Conservation (phyloP, 2,329 filamentous ascomycete genomes). For the Penicillium sp. region DNA sequence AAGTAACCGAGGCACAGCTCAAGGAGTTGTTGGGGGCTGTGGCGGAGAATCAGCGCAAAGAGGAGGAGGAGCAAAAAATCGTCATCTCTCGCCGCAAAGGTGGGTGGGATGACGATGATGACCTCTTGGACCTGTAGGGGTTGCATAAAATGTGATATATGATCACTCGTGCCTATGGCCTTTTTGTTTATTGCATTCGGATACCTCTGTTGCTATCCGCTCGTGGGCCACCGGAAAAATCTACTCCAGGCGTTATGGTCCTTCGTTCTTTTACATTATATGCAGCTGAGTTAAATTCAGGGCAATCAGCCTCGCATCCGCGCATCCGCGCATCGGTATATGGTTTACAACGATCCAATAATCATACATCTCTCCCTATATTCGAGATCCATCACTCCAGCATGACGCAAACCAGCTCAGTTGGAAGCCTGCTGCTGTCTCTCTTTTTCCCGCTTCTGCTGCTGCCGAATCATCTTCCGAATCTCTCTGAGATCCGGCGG, state of each 20-base stretch:
- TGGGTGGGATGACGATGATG: slow-evolving; percentile 74
- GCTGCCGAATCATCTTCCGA: slow-evolving; percentile 65
- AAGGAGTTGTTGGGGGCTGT: slow-evolving; percentile 87
- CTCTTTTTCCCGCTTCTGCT: slow-evolving; percentile 64
- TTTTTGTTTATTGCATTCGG: slow-evolving; percentile 2
- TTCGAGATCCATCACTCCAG: not conserved
- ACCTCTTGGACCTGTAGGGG: slow-evolving; percentile 42
- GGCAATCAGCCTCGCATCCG: slow-evolving; percentile 1
- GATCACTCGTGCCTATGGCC: not conserved
- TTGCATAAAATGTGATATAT: not conserved
- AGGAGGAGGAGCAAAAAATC: slow-evolving; percentile 70
- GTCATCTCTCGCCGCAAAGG: slow-evolving; percentile 80
- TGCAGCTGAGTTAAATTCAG: not conserved
- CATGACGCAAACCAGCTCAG: slow-evolving; percentile 1
- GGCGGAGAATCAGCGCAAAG: slow-evolving; percentile 64
- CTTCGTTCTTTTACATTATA: slow-evolving; percentile 7
- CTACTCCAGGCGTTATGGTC: slow-evolving; percentile 13
- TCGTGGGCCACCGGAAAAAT: slow-evolving; percentile 5
- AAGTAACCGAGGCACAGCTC: slow-evolving; percentile 88
- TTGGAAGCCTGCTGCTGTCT: slow-evolving; percentile 24
- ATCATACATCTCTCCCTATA: slow-evolving; percentile 15
- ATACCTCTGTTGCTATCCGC: not conserved
- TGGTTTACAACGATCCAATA: slow-evolving; percentile 9
- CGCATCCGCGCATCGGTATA: slow-evolving; percentile 4
- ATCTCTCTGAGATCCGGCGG: slow-evolving; percentile 83